Evolutionary conservation across 73 alveolate species (phyloP).

Genomic region (Paramecium tetraurelia): DNA sequence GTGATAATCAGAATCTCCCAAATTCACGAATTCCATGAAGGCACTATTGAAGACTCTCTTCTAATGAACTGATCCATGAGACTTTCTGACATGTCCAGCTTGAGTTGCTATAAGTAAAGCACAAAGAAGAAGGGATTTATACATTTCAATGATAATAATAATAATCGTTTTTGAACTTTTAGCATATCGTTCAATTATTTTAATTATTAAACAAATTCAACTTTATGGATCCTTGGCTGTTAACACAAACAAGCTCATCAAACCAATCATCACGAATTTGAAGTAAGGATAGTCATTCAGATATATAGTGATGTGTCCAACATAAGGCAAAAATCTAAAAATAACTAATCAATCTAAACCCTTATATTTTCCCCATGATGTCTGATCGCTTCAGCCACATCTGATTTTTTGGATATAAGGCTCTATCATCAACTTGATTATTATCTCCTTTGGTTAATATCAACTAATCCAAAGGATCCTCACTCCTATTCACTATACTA

Average conservation of each 20-base stretch:
- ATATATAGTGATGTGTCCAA: conserved; percentile 92
- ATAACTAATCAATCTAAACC: conserved; percentile 44
- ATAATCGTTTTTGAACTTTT: conserved; percentile 8
- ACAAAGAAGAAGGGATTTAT: not conserved
- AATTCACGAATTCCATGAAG: not conserved
- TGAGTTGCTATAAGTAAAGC: not conserved
- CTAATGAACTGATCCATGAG: not conserved
- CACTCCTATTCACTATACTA: conserved; percentile 57
- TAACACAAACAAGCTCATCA: conserved; percentile 87
- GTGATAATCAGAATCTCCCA: conserved; percentile 35
- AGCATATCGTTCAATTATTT: not conserved
- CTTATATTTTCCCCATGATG: conserved; percentile 89
- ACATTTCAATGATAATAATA: not conserved
- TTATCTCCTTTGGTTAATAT: conserved; percentile 97
- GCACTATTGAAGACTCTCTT: conserved; percentile 38
- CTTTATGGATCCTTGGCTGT: conserved; percentile 88
- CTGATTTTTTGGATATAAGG: conserved; percentile 89
- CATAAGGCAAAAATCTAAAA: conserved; percentile 84
- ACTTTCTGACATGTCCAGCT: conserved; percentile 2
- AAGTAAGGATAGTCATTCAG: conserved; percentile 93
- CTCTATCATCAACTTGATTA: conserved; percentile 96
- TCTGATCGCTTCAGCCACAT: conserved; percentile 81
- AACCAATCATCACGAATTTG: conserved; percentile 84
- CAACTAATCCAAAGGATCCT: conserved; percentile 69
- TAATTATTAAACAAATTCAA: conserved; percentile 43